Base-by-base conservation (phyloP, 2,329 filamentous ascomycete genomes). In the Colletotrichum sublineola region DNA sequence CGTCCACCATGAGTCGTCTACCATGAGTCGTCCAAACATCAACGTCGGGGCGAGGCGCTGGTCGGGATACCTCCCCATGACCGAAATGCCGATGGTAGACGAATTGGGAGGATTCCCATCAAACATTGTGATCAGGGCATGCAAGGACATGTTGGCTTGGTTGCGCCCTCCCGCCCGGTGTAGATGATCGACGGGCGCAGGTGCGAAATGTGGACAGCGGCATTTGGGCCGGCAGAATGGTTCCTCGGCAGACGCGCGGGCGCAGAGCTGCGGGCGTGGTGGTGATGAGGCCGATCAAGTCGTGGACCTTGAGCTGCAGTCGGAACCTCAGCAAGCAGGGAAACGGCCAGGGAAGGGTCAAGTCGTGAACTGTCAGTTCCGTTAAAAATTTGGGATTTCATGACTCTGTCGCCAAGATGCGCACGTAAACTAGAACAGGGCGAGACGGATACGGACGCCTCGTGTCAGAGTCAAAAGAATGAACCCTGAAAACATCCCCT, bases 241-340 rank as follows among this genome's bases (percentile, higher is more conserved):
- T 58, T 68, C 46, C 58, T 48, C 66, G 60, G 70, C 66, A 33
- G 29, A 56, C 67, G 67, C 61, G 70, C 61, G 70, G 70, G 61
- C 61, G 70, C 56, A 73, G 38, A 65, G 15, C 12, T 73, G 66
- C 66, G 70, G 66, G 66, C 70, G 67, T 67, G 55, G 67, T 11
- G 52, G 24, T 50, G 61, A 52, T 46, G 44, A n/a, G 46, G 65
- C 69, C 69, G 65, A 64, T 48, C 57, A 42, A 63, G 66, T 60
- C 40, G 60, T 53, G 50, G 36, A 40, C 52, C 44, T 40, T 57
- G 33, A 46, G 67, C 40, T 31, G 56, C 50, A 48, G 55, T 36
- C 48, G 61, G 20, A 61, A 15, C 31, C 40, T 61, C 60, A 36
- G 46, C 29, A 53, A 57, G 57, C 36, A 61, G 46, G 40, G 52